Base-by-base conservation (phyloP, 2,329 filamentous ascomycete species). In the Aspergillus glaucus region DNA sequence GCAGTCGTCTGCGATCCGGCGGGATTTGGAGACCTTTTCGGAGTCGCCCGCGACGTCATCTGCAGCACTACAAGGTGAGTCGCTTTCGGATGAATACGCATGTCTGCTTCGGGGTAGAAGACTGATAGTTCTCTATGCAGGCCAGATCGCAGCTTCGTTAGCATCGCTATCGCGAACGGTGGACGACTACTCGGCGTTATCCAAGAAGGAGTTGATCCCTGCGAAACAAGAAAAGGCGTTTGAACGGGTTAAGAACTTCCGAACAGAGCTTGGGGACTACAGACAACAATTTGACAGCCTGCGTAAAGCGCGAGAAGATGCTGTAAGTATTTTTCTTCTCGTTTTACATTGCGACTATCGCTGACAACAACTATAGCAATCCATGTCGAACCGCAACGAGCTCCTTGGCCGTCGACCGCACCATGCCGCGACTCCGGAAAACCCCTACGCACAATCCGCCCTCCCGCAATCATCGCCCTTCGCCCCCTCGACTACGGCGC, bases 171-270 rank as follows among this genome's bases (percentile, higher is more conserved):
- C 87, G 43, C 88, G 93, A 52, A 95, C 89, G 1, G 79, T 98
- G 55, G 91, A 96, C 72, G 91, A 96, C 65, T 98, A 98, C 75
- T 82, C 86, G 62, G 79, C 80, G 48, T 82, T 95, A 26, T 86
- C 91, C 1, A 87, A 88, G 56, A 87, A 92, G 61, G 93, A 98
- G 69, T 82, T 95, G 28, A 91, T 95, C 49, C 80, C 87, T 4
- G 86, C 88, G 51, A 98, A 97, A 72, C 88, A 95, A 59, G 86
- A 93, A 51, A 95, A 97, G 64, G 93, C 92, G 1, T 78, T 82
- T 55, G 89, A 94, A 64, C 82, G 93, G 41, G 79, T 95, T 50
- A 87, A 87, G 68, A 88, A 84, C 60, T 98, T 98, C 71, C 84
- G 88, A 50, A 70, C 79, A 40, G 92, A 97, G 64, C 79, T 97